A percentile compares a stretch with the other conserved stretches of the same genome.
phyloP scores from a whole-genome alignment of 202 grass and related monocot genomes.

The Setaria italica region DNA sequence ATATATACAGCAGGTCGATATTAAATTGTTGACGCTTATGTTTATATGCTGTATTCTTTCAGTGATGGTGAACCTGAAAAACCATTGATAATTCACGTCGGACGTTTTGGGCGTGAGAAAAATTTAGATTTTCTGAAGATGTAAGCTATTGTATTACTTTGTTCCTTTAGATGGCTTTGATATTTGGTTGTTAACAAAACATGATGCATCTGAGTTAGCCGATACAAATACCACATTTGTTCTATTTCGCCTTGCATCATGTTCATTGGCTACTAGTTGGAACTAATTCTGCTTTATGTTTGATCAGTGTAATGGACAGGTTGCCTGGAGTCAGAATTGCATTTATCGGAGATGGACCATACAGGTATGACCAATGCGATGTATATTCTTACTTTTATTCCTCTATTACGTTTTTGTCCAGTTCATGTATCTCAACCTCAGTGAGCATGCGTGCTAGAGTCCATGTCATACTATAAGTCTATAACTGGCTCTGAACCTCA shows the following conservation, averaged over 20 bases:
- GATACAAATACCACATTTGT: neutral
- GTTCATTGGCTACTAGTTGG: constrained; percentile 17
- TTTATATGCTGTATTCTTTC: constrained; percentile 39
- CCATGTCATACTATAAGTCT: neutral
- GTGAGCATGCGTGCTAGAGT: neutral
- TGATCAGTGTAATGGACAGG: constrained; percentile 78
- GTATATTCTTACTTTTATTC: neutral
- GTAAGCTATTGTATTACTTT: constrained; percentile 37
- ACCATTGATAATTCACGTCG: constrained; percentile 72
- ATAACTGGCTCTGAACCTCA: neutral
- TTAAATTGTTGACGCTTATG: neutral
- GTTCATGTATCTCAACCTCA: neutral
- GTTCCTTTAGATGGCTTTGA: neutral
- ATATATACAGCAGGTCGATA: neutral
- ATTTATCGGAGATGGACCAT: constrained; percentile 79
- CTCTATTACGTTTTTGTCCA: neutral
- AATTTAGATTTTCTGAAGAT: constrained; percentile 76
- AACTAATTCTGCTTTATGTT: constrained; percentile 28
- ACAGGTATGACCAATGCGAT: constrained; percentile 40
- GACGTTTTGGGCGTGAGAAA: constrained; percentile 76
- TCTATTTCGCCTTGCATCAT: neutral
- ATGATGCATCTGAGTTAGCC: neutral
- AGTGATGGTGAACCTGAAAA: constrained; percentile 67
- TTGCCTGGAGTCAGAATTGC: constrained; percentile 75
- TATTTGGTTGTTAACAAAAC: neutral